Percentiles rank a stretch among this genome's conserved stretches.
Conservation (phyloP, 805 yeast species). For the Kazachstania kunashirensis region DNA sequence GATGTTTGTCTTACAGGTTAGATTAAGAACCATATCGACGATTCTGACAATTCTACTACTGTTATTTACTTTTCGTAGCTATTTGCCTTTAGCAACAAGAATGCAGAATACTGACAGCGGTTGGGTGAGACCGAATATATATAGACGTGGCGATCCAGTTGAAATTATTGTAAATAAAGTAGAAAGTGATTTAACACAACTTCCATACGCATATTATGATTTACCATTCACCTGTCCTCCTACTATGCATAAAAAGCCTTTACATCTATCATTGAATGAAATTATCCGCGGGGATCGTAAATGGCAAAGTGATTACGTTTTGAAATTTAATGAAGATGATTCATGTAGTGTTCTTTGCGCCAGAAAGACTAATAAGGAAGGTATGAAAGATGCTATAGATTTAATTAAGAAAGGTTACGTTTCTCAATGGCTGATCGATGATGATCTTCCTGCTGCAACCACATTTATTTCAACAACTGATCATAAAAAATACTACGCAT, state of each 20-base stretch:
- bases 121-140: conserved; percentile 30
- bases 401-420: conserved; percentile 62
- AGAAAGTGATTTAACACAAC: conserved; percentile 60
- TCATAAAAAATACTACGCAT: conserved; percentile 61
- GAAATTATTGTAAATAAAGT: conserved; percentile 67
- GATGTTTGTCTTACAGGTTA: not conserved
- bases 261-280: conserved; percentile 64
- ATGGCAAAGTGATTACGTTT: conserved; percentile 62
- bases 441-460: conserved; percentile 73
- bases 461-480: conserved; percentile 55
- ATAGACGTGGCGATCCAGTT: conserved; percentile 47
- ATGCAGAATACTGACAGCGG: conserved; percentile 7
- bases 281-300: conserved; percentile 73
- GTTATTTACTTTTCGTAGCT: conserved; percentile 1
- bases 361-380: conserved; percentile 43
- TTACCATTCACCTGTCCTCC: conserved; percentile 77
- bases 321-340: conserved; percentile 53
- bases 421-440: conserved; percentile 78
- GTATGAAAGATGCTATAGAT: conserved; percentile 45
- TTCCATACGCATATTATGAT: conserved; percentile 69
- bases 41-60: not conserved
- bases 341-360: conserved; percentile 64
- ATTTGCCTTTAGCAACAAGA: not conserved
- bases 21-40: not conserved
- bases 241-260: conserved; percentile 40